These are phyloP conservation scores for Rhizophagus clarus DNA, from an alignment of 192 early-diverging fungal species.

Conservation along the genomic window DNA sequence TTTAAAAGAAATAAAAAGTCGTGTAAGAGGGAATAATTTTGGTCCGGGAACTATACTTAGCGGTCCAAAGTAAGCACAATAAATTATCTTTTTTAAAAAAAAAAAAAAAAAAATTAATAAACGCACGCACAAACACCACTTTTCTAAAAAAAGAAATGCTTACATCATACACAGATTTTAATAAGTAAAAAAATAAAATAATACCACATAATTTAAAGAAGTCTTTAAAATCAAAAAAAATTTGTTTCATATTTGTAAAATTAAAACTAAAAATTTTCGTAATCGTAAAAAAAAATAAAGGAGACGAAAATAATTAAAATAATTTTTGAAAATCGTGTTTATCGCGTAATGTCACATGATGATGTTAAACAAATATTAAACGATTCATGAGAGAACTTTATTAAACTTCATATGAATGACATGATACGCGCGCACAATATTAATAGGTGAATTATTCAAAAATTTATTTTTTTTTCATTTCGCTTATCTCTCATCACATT, in stretches of 20 bases:
- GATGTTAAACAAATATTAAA: too few species aligned
- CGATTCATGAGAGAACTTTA: too few species aligned
- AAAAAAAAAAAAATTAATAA: not conserved
- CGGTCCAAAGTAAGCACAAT: constrained; percentile 16
- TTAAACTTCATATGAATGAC: too few species aligned
- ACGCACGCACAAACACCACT: not conserved
- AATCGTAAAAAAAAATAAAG: too few species aligned
- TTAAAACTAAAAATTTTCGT: too few species aligned
- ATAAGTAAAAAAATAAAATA: not conserved
- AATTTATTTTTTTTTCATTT: not conserved
- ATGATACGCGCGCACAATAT: too few species aligned
- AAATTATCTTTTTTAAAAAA: constrained; percentile 6
- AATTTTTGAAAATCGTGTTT: too few species aligned
- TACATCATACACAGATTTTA: constrained; percentile 8
- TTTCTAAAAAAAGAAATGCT: not conserved
- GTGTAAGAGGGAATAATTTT: not conserved
- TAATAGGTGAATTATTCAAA: too few species aligned
- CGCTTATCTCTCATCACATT: too few species aligned
- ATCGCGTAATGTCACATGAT: too few species aligned
- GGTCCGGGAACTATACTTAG: constrained; percentile 19
- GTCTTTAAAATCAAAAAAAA: not conserved
- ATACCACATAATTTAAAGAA: not conserved
- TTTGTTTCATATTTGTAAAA: too few species aligned
- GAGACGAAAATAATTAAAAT: too few species aligned
- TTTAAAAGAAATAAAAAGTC: not conserved